Conservation (phyloP, 108 stramenopile genomes). For the Aurantiochytrium sp. region DNA sequence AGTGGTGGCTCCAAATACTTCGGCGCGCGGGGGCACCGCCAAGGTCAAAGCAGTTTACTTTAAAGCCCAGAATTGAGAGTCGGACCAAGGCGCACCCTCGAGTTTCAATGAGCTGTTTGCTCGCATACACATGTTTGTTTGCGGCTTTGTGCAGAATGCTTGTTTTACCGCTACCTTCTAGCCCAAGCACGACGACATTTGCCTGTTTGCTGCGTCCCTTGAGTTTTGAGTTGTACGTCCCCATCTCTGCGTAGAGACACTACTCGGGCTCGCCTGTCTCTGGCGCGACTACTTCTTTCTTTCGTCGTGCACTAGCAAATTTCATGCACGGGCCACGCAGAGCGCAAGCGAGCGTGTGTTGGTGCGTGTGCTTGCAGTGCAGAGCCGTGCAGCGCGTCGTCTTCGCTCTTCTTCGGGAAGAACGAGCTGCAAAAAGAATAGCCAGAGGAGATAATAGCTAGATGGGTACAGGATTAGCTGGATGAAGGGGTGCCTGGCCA, state of each 20-base stretch:
- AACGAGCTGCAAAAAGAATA: too few relatives aligned
- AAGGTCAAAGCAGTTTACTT: background rate
- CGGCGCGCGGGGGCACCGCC: background rate
- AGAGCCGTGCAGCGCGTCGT: too few relatives aligned
- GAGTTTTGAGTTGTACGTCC: background rate
- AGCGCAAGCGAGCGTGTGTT: too few relatives aligned
- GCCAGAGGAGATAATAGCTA: too few relatives aligned
- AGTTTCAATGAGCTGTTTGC: background rate
- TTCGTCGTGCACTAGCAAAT: too few relatives aligned
- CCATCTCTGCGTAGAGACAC: background rate
- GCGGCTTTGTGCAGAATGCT: background rate
- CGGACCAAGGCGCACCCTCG: background rate
- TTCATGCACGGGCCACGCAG: too few relatives aligned
- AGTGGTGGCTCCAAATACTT: background rate
- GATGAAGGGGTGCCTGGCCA: too few relatives aligned
- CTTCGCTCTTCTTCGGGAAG: too few relatives aligned
- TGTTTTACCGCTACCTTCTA: background rate
- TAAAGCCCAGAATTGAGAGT: background rate
- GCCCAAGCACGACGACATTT: background rate
- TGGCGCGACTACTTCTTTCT: too few relatives aligned
- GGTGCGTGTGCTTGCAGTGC: too few relatives aligned
- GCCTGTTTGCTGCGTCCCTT: background rate
- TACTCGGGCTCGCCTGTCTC: too few relatives aligned
- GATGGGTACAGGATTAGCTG: too few relatives aligned
- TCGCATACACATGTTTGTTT: background rate